Conservation (phyloP, 345 rosid genomes). For the Eucalyptus marginata region DNA sequence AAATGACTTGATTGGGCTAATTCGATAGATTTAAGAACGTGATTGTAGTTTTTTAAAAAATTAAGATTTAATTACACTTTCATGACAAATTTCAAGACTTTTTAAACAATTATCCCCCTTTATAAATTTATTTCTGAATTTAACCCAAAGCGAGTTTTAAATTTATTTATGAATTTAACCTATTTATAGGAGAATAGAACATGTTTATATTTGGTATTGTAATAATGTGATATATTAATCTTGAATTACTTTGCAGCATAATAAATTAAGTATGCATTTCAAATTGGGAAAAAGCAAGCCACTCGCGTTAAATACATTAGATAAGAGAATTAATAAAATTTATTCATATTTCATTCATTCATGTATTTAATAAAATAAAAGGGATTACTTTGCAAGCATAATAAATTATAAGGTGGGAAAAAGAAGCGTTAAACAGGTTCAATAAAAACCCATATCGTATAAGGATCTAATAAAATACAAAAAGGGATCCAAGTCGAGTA, state of each 20-base stretch:
- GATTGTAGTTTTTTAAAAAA: too few species aligned
- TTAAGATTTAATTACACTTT: too few species aligned
- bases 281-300: not conserved
- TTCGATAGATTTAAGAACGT: not conserved
- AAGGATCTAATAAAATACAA: not conserved
- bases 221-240: not conserved
- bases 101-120: not conserved
- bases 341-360: too few species aligned
- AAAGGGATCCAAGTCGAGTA: not conserved
- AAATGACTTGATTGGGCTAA: not conserved
- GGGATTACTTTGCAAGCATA: too few species aligned
- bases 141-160: not conserved
- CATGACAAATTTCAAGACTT: fast-evolving
- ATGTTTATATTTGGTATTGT: not conserved
- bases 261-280: not conserved
- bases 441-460: not conserved
- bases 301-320: fast-evolving
- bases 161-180: too few species aligned
- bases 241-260: not conserved
- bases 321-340: too few species aligned
- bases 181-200: too few species aligned
- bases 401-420: too few species aligned
- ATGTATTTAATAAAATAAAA: too few species aligned
- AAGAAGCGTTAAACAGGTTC: too few species aligned
- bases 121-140: not conserved